Percentiles rank a stretch among this genome's conserved stretches.
phyloP scores from a whole-genome alignment of 352 stramenopile species.

The Globisporangium perplexum region DNA sequence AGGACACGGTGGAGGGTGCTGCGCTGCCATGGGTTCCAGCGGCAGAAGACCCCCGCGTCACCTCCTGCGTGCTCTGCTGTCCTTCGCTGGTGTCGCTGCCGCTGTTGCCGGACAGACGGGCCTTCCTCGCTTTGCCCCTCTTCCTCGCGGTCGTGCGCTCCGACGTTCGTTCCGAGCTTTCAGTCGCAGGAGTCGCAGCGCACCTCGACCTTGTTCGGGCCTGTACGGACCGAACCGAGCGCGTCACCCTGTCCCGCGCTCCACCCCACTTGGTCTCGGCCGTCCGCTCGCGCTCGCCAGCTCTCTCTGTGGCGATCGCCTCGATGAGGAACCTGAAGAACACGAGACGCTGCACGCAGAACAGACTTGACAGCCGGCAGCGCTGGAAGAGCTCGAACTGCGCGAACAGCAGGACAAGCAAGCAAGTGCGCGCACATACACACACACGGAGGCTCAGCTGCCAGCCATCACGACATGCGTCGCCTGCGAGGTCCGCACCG shows the following conservation, averaged over 20 bases:
- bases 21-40: neutral
- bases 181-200: neutral
- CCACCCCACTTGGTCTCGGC: neutral
- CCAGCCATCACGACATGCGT: neutral
- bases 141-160: neutral
- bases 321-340: conserved; percentile 53
- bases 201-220: neutral
- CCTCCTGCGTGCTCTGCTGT: neutral
- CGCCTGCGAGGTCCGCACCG: conserved; percentile 21
- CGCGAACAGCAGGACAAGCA: too few relatives aligned
- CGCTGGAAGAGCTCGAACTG: conserved; percentile 33
- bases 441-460: neutral
- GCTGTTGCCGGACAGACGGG: neutral
- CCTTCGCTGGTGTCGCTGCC: neutral
- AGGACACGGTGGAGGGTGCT: neutral
- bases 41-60: neutral
- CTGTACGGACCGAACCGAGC: conserved; percentile 4
- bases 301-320: conserved; percentile 21
- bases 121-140: conserved; percentile 2
- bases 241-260: neutral
- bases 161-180: neutral
- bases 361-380: conserved; percentile 34
- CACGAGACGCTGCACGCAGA: conserved; percentile 46
- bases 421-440: too few relatives aligned
- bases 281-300: neutral